Evolutionary conservation across 192 early-diverging fungal species (phyloP).

Genomic region (Coemansia sp.): DNA sequence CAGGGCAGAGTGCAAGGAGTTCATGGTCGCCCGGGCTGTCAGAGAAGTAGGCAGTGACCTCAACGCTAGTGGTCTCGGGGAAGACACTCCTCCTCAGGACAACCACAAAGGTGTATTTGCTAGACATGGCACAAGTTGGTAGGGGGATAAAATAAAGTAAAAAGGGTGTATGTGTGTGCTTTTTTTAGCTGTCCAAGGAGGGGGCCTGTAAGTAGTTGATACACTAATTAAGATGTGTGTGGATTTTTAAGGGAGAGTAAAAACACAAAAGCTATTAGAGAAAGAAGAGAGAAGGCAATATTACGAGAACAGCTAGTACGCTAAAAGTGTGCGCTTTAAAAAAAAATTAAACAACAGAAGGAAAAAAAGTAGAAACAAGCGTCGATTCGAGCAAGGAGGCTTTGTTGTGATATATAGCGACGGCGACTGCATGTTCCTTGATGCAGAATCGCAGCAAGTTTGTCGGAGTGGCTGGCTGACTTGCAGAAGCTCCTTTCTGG

Average conservation of each 20-base stretch:
- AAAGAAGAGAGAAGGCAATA: not conserved
- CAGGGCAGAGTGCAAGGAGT: constrained; percentile 17
- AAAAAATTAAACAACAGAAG: not conserved
- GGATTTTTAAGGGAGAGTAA: constrained; percentile 1
- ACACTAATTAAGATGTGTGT: constrained; percentile 1
- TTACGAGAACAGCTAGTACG: constrained; percentile 7
- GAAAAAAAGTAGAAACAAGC: not conserved
- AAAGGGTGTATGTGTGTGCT: too few relatives aligned
- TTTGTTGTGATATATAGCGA: constrained; percentile 4
- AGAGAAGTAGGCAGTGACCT: constrained; percentile 27
- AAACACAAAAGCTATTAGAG: constrained; percentile 14
- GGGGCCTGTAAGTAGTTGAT: not conserved
- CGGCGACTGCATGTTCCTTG: not conserved
- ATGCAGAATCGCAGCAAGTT: constrained; percentile 6
- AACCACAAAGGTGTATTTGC: constrained; percentile 28
- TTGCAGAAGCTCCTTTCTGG: not conserved
- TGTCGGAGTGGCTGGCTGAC: not conserved
- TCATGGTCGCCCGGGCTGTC: constrained; percentile 14
- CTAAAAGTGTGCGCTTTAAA: constrained; percentile 1
- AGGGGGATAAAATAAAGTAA: not conserved
- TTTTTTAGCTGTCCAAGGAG: not conserved
- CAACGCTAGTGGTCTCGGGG: constrained; percentile 13
- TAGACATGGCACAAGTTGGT: constrained; percentile 4
- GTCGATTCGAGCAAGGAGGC: not conserved
- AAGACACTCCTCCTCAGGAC: constrained; percentile 9